Percentiles rank a stretch among this genome's conserved stretches.
phyloP scores from a whole-genome alignment of 2,329 filamentous ascomycete genomes.

The Phialocephala subalpina region DNA sequence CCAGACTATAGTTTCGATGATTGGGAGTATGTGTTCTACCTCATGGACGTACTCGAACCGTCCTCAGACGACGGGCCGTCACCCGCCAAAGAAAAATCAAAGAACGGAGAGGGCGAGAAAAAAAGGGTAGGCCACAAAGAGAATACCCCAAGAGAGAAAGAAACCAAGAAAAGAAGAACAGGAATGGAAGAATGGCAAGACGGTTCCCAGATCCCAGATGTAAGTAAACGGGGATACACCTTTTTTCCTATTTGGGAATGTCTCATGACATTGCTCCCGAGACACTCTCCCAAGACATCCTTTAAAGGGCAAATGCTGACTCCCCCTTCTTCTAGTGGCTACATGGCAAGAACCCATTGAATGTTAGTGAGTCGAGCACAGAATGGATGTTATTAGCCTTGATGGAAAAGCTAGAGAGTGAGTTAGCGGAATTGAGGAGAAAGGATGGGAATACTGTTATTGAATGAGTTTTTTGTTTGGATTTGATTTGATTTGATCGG shows the following conservation, averaged over 20 bases:
- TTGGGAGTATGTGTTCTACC: slow-evolving; percentile 27
- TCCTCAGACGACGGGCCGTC: background rate
- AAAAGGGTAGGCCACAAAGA: background rate
- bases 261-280: too few relatives aligned
- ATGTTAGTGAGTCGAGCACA: slow-evolving; percentile 14
- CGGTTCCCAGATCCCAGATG: slow-evolving; percentile 10
- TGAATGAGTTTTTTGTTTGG: background rate
- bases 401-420: slow-evolving; percentile 18
- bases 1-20: slow-evolving; percentile 22
- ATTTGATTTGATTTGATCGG: background rate
- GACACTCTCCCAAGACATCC: too few relatives aligned
- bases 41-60: slow-evolving; percentile 14
- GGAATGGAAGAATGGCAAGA: slow-evolving; percentile 16
- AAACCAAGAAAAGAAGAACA: background rate
- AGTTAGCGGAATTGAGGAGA: slow-evolving; percentile 14
- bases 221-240: too few relatives aligned
- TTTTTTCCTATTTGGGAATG: too few relatives aligned
- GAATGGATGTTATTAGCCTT: slow-evolving; percentile 21
- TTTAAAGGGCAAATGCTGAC: too few relatives aligned
- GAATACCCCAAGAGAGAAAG: background rate
- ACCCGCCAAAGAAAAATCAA: background rate
- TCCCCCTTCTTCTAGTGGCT: too few relatives aligned
- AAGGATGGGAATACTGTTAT: slow-evolving; percentile 17
- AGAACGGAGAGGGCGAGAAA: background rate
- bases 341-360: slow-evolving; percentile 22